These are phyloP conservation scores for Aethionema arabicum DNA, from an alignment of 345 rosid species.

Conservation along the genomic window DNA sequence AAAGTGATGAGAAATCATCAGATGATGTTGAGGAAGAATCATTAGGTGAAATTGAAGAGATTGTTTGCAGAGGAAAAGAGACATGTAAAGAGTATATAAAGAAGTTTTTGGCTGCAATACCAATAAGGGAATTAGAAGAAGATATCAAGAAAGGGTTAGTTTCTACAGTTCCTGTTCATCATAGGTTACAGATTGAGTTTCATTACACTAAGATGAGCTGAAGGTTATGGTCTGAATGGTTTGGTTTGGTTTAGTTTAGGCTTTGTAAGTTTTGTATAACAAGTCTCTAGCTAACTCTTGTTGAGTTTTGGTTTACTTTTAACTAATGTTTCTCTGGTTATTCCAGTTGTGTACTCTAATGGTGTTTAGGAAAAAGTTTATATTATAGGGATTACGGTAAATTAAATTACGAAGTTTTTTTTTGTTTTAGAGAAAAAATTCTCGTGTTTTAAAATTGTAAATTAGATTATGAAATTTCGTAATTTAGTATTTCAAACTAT, in stretches of 20 bases:
- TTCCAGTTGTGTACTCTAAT: not conserved
- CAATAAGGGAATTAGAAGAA: conserved; percentile 55
- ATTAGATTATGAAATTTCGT: too few relatives aligned
- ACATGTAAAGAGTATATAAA: conserved; percentile 70
- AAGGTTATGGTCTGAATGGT: not conserved
- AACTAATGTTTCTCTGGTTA: not conserved
- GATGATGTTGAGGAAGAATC: conserved; percentile 15
- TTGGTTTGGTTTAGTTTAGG: conserved; percentile 23
- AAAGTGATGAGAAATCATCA: conserved; percentile 25
- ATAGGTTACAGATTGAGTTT: conserved; percentile 62
- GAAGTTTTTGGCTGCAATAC: conserved; percentile 67
- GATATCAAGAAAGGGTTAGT: conserved; percentile 63
- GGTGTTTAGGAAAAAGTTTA: too few relatives aligned
- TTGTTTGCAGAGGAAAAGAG: conserved; percentile 47
- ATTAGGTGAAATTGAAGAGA: conserved; percentile 31
- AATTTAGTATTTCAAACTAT: too few relatives aligned
- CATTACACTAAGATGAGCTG: conserved; percentile 47
- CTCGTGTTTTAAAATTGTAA: too few relatives aligned
- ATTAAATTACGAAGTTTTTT: too few relatives aligned
- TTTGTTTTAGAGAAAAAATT: too few relatives aligned
- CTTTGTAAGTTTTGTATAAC: conserved; percentile 18
- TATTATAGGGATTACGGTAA: too few relatives aligned
- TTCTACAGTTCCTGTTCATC: conserved; percentile 59
- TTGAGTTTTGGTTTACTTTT: not conserved
- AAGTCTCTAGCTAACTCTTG: not conserved